Percentiles rank a stretch among this genome's conserved stretches.
Conservation (phyloP, 2,329 filamentous ascomycete genomes). For the Dothideomycetes sp. region DNA sequence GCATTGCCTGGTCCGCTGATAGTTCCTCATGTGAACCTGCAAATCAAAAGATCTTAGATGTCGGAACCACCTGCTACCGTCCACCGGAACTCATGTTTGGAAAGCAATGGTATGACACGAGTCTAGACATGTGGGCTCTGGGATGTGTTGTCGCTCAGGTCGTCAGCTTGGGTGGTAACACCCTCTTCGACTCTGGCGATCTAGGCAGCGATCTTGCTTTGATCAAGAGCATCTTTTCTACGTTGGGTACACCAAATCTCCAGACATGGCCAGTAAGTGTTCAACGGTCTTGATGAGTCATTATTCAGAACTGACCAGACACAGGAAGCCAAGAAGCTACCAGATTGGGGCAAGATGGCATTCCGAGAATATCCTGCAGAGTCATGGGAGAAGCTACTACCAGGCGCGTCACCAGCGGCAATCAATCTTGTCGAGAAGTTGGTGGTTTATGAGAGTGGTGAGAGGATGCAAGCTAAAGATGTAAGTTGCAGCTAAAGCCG, state of each 20-base stretch:
- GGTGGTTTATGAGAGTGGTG: slow-evolving; percentile 62
- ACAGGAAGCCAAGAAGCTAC: slow-evolving; percentile 56
- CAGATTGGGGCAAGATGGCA: slow-evolving; percentile 78
- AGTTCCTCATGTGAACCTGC: slow-evolving; percentile 49
- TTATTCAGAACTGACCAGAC: neutral
- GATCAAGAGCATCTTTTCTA: slow-evolving; percentile 87
- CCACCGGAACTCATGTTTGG: slow-evolving; percentile 88
- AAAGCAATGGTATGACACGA: slow-evolving; percentile 58
- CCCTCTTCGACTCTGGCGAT: slow-evolving; percentile 79
- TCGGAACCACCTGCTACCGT: slow-evolving; percentile 86
- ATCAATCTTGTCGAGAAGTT: slow-evolving; percentile 58
- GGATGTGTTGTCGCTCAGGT: slow-evolving; percentile 79
- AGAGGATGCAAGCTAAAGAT: slow-evolving; percentile 58
- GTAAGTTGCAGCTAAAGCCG: slow-evolving; percentile 25
- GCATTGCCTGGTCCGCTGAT: slow-evolving; percentile 49
- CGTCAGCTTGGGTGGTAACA: slow-evolving; percentile 43
- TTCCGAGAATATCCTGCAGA: slow-evolving; percentile 65
- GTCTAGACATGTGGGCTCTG: slow-evolving; percentile 81
- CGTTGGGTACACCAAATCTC: slow-evolving; percentile 74
- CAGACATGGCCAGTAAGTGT: slow-evolving; percentile 68
- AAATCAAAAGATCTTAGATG: slow-evolving; percentile 72
- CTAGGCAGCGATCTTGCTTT: slow-evolving; percentile 86
- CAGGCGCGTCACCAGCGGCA: slow-evolving; percentile 48
- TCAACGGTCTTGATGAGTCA: neutral
- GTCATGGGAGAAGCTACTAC: slow-evolving; percentile 62